Percentiles rank a stretch among this genome's conserved stretches.
These are phyloP conservation scores for Miscanthus lutarioriparius DNA, from an alignment of 176 grass and related monocot genomes.

Conservation along the genomic window DNA sequence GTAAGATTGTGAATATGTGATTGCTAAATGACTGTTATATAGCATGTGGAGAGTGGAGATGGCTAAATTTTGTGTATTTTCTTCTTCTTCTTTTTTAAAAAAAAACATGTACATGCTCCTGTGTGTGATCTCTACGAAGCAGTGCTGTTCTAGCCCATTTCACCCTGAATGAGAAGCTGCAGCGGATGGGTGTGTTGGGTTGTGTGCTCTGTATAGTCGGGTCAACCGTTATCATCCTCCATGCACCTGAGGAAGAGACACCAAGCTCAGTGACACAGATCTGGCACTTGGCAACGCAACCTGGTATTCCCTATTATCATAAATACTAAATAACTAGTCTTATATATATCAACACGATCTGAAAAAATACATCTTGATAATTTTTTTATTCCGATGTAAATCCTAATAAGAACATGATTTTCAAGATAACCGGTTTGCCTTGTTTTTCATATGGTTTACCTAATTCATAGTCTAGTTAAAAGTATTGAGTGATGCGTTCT, in stretches of 20 bases:
- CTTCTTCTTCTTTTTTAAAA: background rate
- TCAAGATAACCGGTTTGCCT: background rate
- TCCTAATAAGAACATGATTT: background rate
- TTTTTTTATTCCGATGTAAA: background rate
- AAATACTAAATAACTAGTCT: background rate
- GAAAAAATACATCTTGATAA: background rate
- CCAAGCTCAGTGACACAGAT: slow-evolving; percentile 86
- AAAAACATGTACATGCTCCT: background rate
- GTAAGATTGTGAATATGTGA: slow-evolving; percentile 30
- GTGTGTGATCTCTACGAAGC: slow-evolving; percentile 13
- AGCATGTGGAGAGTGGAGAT: background rate
- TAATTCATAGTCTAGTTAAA: background rate
- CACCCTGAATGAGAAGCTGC: slow-evolving; percentile 87
- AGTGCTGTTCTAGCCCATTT: slow-evolving; percentile 97
- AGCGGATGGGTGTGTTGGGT: slow-evolving; percentile 88
- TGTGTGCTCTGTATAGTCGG: slow-evolving; percentile 89
- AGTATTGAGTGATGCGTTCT: background rate
- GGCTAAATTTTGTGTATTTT: background rate
- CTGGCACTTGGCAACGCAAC: slow-evolving; percentile 90
- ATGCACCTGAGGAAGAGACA: slow-evolving; percentile 74
- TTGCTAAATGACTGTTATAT: background rate
- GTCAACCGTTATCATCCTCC: slow-evolving; percentile 89
- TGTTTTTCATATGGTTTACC: background rate
- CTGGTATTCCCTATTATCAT: slow-evolving; percentile 37
- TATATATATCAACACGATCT: background rate